Conservation (phyloP, 768 basidiomycete genomes). For the Rhizopogon roseolus region DNA sequence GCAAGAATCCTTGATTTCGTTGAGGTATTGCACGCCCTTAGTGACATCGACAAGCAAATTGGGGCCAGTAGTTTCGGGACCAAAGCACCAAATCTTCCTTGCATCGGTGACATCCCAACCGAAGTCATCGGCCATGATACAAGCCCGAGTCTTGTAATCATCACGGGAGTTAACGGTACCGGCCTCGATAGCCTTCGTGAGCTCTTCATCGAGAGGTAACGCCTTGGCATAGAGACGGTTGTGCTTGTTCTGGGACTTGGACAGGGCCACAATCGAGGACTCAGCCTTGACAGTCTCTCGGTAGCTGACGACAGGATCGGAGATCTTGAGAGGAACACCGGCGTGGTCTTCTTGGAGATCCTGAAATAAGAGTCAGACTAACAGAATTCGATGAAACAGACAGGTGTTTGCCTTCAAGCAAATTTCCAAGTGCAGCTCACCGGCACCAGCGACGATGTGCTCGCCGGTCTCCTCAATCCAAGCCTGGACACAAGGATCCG, state of each 20-base stretch:
- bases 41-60: slow-evolving; percentile 97
- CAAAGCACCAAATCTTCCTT: slow-evolving; percentile 99
- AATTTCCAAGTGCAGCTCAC: slow-evolving; percentile 98
- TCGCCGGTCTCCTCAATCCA: slow-evolving; percentile 91
- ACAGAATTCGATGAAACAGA: not conserved
- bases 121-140: slow-evolving; percentile 91
- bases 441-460: slow-evolving; percentile 98
- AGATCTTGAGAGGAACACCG: slow-evolving; percentile 97
- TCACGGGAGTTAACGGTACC: slow-evolving; percentile 88
- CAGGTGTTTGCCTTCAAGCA: slow-evolving; percentile 78
- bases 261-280: slow-evolving; percentile 92
- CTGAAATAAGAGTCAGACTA: slow-evolving; percentile 31
- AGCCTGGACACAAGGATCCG: slow-evolving; percentile 97
- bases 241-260: slow-evolving; percentile 99
- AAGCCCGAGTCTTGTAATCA: slow-evolving; percentile 96
- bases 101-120: slow-evolving; percentile 99
- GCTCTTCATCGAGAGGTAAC: slow-evolving; percentile 88
- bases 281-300: slow-evolving; percentile 96
- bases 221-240: slow-evolving; percentile 97
- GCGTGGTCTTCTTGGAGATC: slow-evolving; percentile 99
- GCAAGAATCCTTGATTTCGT: slow-evolving; percentile 99
- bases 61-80: slow-evolving; percentile 95
- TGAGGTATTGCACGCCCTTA: slow-evolving; percentile 98
- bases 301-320: slow-evolving; percentile 96
- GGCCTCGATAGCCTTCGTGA: slow-evolving; percentile 85